Conservation (phyloP, 2,329 filamentous ascomycete species). For the Cladophialophora bantiana region DNA sequence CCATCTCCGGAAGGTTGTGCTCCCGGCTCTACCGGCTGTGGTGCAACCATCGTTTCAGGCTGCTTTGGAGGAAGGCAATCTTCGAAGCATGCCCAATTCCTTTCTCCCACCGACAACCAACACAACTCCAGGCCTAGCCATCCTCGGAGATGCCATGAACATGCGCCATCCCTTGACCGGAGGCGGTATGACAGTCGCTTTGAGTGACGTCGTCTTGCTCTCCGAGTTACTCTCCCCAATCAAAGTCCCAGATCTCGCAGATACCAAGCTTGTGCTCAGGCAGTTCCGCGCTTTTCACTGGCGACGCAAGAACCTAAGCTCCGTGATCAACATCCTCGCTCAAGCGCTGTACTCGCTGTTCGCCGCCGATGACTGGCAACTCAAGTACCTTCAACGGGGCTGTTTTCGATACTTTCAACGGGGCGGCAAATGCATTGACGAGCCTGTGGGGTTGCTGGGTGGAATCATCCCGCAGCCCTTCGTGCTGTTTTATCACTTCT, state of each 20-base stretch:
- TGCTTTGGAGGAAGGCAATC: slow-evolving; percentile 78
- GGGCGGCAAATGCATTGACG: slow-evolving; percentile 74
- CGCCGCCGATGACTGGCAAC: slow-evolving; percentile 74
- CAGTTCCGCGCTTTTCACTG: slow-evolving; percentile 84
- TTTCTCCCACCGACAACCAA: slow-evolving; percentile 84
- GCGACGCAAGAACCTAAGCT: slow-evolving; percentile 79
- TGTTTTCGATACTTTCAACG: slow-evolving; percentile 92
- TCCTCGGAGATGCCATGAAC: slow-evolving; percentile 95
- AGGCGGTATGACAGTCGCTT: slow-evolving; percentile 96
- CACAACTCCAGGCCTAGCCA: slow-evolving; percentile 72
- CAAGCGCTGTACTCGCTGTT: slow-evolving; percentile 92
- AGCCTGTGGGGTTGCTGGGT: slow-evolving; percentile 80
- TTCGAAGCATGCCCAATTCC: slow-evolving; percentile 94
- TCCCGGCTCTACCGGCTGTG: slow-evolving; percentile 75
- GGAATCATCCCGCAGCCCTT: slow-evolving; percentile 80
- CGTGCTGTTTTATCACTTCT: slow-evolving; percentile 90
- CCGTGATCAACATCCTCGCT: slow-evolving; percentile 97
- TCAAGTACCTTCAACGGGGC: slow-evolving; percentile 81
- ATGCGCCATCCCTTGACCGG: slow-evolving; percentile 99
- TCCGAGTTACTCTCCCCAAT: slow-evolving; percentile 74
- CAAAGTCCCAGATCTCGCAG: slow-evolving; percentile 71
- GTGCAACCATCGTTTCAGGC: slow-evolving; percentile 76
- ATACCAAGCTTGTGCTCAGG: slow-evolving; percentile 69
- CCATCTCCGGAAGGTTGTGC: slow-evolving; percentile 79
- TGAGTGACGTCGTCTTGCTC: slow-evolving; percentile 87